phyloP scores from a whole-genome alignment of 2,329 filamentous ascomycete genomes.

The Teratosphaeriaceae sp. region DNA sequence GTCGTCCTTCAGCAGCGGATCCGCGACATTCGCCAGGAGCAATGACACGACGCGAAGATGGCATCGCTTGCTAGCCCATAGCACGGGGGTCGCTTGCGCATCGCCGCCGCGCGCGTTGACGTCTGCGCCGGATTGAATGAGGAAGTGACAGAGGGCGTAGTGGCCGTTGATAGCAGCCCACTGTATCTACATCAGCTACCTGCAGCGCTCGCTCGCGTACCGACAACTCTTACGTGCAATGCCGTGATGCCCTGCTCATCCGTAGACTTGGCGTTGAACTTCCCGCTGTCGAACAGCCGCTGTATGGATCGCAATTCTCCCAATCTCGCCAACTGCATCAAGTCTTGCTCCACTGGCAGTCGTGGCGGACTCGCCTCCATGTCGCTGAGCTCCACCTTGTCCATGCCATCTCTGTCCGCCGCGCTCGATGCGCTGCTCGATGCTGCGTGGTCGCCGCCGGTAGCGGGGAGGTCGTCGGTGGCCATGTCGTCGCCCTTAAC shows the following conservation, averaged over 20 bases:
- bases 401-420: constrained; percentile 26
- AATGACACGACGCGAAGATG: constrained; percentile 96
- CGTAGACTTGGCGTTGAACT: constrained; percentile 72
- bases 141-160: constrained; percentile 92
- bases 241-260: constrained; percentile 95
- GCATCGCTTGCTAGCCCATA: constrained; percentile 95
- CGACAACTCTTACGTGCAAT: constrained; percentile 46
- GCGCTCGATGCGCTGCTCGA: constrained; percentile 11
- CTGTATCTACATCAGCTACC: constrained; percentile 42
- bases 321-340: constrained; percentile 90
- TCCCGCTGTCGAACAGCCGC: constrained; percentile 77
- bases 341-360: constrained; percentile 62
- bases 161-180: constrained; percentile 99
- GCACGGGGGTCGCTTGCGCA: constrained; percentile 84
- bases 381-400: constrained; percentile 30
- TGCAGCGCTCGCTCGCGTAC: not conserved
- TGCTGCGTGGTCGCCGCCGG: constrained; percentile 9
- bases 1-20: constrained; percentile 84
- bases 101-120: constrained; percentile 95
- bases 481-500: constrained; percentile 6
- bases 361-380: constrained; percentile 27
- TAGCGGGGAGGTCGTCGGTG: constrained; percentile 12
- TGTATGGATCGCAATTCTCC: constrained; percentile 84
- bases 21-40: constrained; percentile 82
- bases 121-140: constrained; percentile 78